A percentile compares a stretch with the other conserved stretches of the same genome.
These are phyloP conservation scores for Ananas comosus DNA, from an alignment of 176 grass and related monocot genomes.

Conservation along the genomic window DNA sequence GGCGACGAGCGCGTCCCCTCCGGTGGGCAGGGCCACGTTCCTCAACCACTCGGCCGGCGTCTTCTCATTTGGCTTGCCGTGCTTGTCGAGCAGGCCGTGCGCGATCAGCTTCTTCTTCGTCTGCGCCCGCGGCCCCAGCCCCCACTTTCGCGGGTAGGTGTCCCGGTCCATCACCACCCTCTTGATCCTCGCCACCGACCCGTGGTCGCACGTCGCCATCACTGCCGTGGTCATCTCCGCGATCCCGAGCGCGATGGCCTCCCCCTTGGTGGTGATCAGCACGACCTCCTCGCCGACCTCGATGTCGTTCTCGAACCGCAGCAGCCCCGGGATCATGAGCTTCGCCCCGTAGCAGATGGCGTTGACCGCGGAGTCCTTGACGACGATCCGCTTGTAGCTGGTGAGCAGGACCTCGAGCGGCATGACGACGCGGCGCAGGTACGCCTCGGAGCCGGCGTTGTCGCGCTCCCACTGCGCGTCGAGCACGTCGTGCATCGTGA, in stretches of 20 bases:
- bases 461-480: conserved; percentile 76
- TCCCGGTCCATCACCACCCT: conserved; percentile 97
- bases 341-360: conserved; percentile 96
- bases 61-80: conserved; percentile 85
- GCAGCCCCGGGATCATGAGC: conserved; percentile 89
- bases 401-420: conserved; percentile 79
- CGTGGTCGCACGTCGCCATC: conserved; percentile 93
- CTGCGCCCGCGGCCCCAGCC: conserved; percentile 62
- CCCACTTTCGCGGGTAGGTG: conserved; percentile 91
- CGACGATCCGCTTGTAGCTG: conserved; percentile 93
- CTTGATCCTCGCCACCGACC: conserved; percentile 67
- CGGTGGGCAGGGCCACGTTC: conserved; percentile 62
- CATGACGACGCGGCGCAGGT: conserved; percentile 80
- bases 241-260: conserved; percentile 79
- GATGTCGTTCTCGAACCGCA: conserved; percentile 91
- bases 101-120: conserved; percentile 83
- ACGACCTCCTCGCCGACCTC: conserved; percentile 82
- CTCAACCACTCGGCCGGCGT: conserved; percentile 68
- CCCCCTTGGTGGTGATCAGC: conserved; percentile 89
- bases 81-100: conserved; percentile 68
- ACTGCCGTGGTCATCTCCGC: conserved; percentile 91
- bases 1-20: conserved; percentile 65
- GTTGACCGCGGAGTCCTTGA: conserved; percentile 93
- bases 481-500: conserved; percentile 94
- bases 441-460: conserved; percentile 66